These are phyloP conservation scores for Aspergillus terreus DNA, from an alignment of 2,329 filamentous ascomycete genomes.

Conservation along the genomic window DNA sequence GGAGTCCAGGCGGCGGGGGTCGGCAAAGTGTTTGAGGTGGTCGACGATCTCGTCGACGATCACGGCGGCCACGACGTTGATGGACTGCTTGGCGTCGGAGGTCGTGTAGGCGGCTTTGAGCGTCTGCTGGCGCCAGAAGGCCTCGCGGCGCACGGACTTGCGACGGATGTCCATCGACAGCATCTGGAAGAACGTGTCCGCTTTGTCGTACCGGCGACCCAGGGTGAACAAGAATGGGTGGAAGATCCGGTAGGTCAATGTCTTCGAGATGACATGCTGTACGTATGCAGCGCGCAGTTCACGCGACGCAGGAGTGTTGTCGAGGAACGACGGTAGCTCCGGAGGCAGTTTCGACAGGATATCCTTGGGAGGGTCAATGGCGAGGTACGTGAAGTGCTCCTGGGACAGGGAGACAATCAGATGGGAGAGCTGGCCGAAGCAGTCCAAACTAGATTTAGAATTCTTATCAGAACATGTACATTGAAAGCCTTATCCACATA, in stretches of 20 bases:
- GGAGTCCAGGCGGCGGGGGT: constrained; percentile 49
- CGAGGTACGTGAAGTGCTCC: constrained; percentile 51
- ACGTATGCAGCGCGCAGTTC: constrained; percentile 53
- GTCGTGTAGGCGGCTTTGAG: constrained; percentile 56
- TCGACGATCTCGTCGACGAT: constrained; percentile 57
- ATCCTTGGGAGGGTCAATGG: constrained; percentile 49
- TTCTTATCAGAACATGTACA: constrained; percentile 43
- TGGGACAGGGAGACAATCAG: constrained; percentile 51
- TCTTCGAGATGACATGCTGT: constrained; percentile 54
- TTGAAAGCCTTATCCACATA: constrained; percentile 33
- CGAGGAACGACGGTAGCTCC: constrained; percentile 53
- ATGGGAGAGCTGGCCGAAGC: constrained; percentile 49
- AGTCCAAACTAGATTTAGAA: constrained; percentile 45
- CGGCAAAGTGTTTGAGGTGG: constrained; percentile 52
- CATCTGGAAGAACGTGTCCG: constrained; percentile 53
- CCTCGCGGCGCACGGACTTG: constrained; percentile 55
- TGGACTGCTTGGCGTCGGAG: constrained; percentile 54
- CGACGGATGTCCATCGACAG: constrained; percentile 55
- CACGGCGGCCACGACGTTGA: constrained; percentile 52
- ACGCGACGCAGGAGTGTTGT: constrained; percentile 49
- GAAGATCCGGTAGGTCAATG: constrained; percentile 55
- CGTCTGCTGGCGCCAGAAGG: constrained; percentile 57
- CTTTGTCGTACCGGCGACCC: constrained; percentile 52
- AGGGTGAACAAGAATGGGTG: constrained; percentile 57
- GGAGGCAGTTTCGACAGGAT: constrained; percentile 50